Conservation (phyloP, 2,329 filamentous ascomycete species). For the Penicillium sclerotigenum region DNA sequence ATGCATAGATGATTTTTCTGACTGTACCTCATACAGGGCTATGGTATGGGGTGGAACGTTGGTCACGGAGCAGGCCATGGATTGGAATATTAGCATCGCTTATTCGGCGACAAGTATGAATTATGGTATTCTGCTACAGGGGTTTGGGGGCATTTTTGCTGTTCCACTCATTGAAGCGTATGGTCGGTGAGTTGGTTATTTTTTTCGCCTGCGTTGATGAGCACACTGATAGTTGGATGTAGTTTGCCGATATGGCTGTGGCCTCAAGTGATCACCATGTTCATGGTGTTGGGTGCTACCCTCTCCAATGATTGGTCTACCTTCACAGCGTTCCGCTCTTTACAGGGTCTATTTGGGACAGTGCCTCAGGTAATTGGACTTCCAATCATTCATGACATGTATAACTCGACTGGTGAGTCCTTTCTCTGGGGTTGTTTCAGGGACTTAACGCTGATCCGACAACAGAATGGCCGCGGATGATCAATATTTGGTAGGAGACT, state of each 20-base stretch:
- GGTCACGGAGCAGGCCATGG: slow-evolving; percentile 37
- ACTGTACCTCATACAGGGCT: slow-evolving; percentile 19
- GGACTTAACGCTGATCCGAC: not conserved
- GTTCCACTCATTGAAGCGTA: slow-evolving; percentile 41
- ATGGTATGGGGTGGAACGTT: slow-evolving; percentile 44
- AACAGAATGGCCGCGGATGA: slow-evolving; percentile 38
- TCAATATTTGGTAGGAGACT: slow-evolving; percentile 36
- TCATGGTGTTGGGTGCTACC: slow-evolving; percentile 41
- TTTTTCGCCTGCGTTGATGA: not conserved
- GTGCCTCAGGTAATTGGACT: slow-evolving; percentile 42
- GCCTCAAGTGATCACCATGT: slow-evolving; percentile 39
- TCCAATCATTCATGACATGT: slow-evolving; percentile 42
- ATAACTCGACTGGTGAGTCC: slow-evolving; percentile 24
- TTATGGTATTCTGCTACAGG: slow-evolving; percentile 40
- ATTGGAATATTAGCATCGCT: slow-evolving; percentile 33
- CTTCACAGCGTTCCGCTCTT: slow-evolving; percentile 41
- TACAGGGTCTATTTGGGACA: slow-evolving; percentile 40
- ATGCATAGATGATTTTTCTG: not conserved
- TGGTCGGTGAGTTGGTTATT: slow-evolving; percentile 34
- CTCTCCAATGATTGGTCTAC: slow-evolving; percentile 39
- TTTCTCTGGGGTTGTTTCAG: not conserved
- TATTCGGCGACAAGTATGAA: slow-evolving; percentile 41
- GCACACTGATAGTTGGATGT: not conserved
- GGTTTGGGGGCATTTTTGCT: slow-evolving; percentile 38
- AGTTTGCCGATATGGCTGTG: slow-evolving; percentile 45